phyloP scores from a whole-genome alignment of 257 asterid species.

The Linaria vulgaris region DNA sequence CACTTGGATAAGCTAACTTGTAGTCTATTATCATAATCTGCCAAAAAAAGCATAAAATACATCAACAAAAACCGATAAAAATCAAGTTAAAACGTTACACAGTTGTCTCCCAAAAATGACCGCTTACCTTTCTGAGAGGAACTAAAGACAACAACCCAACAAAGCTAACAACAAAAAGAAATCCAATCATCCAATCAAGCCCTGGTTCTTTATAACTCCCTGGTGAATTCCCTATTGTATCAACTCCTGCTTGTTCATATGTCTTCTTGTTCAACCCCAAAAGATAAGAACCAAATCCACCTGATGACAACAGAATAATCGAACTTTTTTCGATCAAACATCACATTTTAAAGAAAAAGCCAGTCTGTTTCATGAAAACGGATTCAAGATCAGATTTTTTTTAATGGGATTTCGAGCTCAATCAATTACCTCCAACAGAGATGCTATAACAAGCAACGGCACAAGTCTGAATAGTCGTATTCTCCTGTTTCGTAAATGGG shows the following conservation, averaged over 20 bases:
- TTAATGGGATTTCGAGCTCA: too few species aligned
- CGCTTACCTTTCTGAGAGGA: constrained; percentile 71
- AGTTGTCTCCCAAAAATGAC: too few species aligned
- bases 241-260: constrained; percentile 60
- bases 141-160: constrained; percentile 67
- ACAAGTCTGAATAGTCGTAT: constrained; percentile 80
- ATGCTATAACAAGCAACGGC: constrained; percentile 90
- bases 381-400: background rate
- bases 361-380: background rate
- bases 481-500: constrained; percentile 83
- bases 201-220: constrained; percentile 50
- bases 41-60: background rate
- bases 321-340: constrained; percentile 2
- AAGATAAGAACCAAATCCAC: constrained; percentile 71
- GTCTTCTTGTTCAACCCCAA: constrained; percentile 58
- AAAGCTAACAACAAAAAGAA: constrained; percentile 60
- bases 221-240: constrained; percentile 54
- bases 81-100: too few species aligned
- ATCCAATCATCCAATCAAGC: constrained; percentile 75
- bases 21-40: constrained; percentile 23
- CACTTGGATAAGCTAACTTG: constrained; percentile 31
- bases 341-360: too few species aligned
- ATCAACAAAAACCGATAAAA: too few species aligned
- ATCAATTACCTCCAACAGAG: constrained; percentile 71
- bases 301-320: constrained; percentile 33